These are phyloP conservation scores for Saccharum officinarum DNA, from an alignment of 176 grass and related monocot genomes.

Conservation along the genomic window DNA sequence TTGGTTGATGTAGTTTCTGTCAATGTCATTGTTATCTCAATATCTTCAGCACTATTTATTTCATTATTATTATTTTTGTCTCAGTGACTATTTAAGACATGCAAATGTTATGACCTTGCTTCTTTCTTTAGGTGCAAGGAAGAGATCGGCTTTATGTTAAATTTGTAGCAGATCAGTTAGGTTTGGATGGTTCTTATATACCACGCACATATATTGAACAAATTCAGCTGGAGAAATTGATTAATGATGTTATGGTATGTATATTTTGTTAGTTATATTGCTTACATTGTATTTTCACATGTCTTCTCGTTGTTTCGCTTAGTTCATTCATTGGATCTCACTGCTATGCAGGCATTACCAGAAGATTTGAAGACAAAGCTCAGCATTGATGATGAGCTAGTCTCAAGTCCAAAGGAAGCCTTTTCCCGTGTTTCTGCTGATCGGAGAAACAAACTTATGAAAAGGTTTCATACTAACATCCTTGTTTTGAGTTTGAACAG, in stretches of 20 bases:
- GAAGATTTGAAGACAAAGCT: slow-evolving; percentile 96
- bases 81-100: background rate
- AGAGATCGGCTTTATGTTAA: slow-evolving; percentile 79
- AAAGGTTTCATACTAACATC: slow-evolving; percentile 53
- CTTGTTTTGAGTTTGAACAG: slow-evolving; percentile 7
- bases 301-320: background rate
- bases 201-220: slow-evolving; percentile 96
- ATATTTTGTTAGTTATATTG: background rate
- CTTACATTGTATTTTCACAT: background rate
- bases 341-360: slow-evolving; percentile 76
- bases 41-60: background rate
- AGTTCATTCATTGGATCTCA: slow-evolving; percentile 20
- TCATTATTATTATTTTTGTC: background rate
- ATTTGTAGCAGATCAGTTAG: slow-evolving; percentile 68
- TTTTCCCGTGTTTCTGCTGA: slow-evolving; percentile 83
- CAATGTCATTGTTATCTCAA: background rate
- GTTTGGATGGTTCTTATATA: slow-evolving; percentile 84
- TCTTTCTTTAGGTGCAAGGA: slow-evolving; percentile 77
- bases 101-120: background rate
- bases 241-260: slow-evolving; percentile 96
- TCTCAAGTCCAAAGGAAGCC: slow-evolving; percentile 87
- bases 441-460: slow-evolving; percentile 77
- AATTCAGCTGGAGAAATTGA: slow-evolving; percentile 95
- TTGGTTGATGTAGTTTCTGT: slow-evolving; percentile 14
- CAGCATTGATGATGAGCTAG: slow-evolving; percentile 87